Evolutionary conservation across 768 basidiomycete species (phyloP).

Genomic region (Termitomyces sp.): DNA sequence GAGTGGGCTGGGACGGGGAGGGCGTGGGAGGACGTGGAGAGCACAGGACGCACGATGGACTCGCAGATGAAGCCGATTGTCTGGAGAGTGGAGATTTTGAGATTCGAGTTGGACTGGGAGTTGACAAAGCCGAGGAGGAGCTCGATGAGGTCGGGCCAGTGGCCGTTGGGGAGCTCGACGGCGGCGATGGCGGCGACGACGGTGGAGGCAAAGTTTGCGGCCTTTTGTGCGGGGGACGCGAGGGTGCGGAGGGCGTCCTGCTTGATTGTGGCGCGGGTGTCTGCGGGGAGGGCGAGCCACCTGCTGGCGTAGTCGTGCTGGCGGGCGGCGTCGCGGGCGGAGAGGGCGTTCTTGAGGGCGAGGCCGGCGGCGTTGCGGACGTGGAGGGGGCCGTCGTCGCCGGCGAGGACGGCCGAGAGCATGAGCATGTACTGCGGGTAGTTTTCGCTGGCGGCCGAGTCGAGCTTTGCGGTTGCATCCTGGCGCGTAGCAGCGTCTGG

Average conservation of each 20-base stretch:
- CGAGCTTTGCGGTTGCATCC: slow-evolving; percentile 86
- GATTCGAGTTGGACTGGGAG: slow-evolving; percentile 60
- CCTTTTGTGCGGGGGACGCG: slow-evolving; percentile 62
- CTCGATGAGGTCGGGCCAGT: slow-evolving; percentile 91
- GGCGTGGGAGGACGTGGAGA: not conserved
- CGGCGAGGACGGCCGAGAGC: slow-evolving; percentile 79
- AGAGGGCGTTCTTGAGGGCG: slow-evolving; percentile 92
- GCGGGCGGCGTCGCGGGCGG: slow-evolving; percentile 71
- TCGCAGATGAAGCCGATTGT: slow-evolving; percentile 98
- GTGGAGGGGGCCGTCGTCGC: slow-evolving; percentile 63
- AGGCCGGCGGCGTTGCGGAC: slow-evolving; percentile 94
- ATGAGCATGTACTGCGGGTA: slow-evolving; percentile 92
- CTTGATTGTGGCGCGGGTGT: slow-evolving; percentile 78
- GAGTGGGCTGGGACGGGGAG: no score
- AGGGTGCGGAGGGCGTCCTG: slow-evolving; percentile 81
- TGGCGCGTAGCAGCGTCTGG: slow-evolving; percentile 90
- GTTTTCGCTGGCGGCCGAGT: slow-evolving; percentile 80
- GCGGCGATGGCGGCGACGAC: slow-evolving; percentile 92
- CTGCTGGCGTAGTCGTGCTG: slow-evolving; percentile 71
- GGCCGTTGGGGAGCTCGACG: slow-evolving; percentile 81
- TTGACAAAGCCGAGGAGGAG: slow-evolving; percentile 84
- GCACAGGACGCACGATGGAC: slow-evolving; percentile 65
- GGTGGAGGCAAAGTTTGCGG: slow-evolving; percentile 86
- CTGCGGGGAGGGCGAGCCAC: slow-evolving; percentile 74
- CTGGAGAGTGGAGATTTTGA: slow-evolving; percentile 85